Evolutionary conservation across 441 rosid species (phyloP), one percentile per base, ranked within the genome.

Genomic region (Pelargonium cotyledonis): DNA sequence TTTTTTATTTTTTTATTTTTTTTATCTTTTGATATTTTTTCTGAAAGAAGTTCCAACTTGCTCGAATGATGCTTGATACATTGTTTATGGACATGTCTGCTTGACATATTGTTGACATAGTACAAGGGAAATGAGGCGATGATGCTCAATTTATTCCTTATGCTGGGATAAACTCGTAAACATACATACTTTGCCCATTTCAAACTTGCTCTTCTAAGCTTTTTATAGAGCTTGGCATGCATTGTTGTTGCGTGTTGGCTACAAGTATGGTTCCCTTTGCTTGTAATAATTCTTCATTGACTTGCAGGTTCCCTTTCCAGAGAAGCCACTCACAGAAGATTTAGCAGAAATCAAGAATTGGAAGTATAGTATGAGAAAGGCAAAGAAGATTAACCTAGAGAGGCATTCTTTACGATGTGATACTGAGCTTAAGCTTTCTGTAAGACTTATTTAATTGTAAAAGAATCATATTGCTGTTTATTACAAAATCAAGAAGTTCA

Each of bases 391-490:
- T 77, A 96, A 96, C 72, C 74, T 66, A 16, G 98, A 96, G 86
- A 86, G 95, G 83, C 94, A 96, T 84, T 87, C 98, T 7, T 94
- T 89, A 78, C 91, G 98, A 15, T 96, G 99, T 79, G 97, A 92
- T 79, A 66, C 81, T 65, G 99, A 96, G 75, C 96, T 93, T 66
- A 92, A 93, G 83, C 95, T 96, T 68, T 83, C 91, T 77, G 99
- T 93, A 87, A 87, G 94, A 73, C 72, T 66, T 66, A 35, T 9
- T 61, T 58, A 29, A 26, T 62, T 44, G 49, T 8, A 11, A 44
- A 43, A 44, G 14, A 44, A 29, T 62, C n/a, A 15, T 62, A 29
- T 62, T 26, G 40, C 41, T 62, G 29, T 62, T 12, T 62, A 62
- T 62, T 26, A 26, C 65, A 62, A 61, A 62, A 62, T 62, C 40